phyloP scores from a whole-genome alignment of 352 stramenopile genomes.

The Globisporangium mamillatum region DNA sequence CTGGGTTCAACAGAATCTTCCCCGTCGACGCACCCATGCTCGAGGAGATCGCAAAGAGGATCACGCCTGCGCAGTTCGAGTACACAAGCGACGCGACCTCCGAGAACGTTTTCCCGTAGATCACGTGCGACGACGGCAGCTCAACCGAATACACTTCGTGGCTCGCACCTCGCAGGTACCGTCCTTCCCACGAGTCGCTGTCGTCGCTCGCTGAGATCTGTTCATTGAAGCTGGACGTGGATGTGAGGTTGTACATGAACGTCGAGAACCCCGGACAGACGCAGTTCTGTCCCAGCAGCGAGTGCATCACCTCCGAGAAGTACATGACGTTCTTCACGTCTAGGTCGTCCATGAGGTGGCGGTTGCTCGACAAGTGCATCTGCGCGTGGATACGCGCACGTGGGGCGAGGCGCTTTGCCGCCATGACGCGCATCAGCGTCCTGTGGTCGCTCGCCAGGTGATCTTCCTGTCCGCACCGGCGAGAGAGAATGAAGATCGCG shows the following conservation, averaged over 20 bases:
- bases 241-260: constrained; percentile 86
- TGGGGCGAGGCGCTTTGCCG: constrained; percentile 62
- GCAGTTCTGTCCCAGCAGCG: constrained; percentile 81
- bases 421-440: constrained; percentile 78
- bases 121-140: constrained; percentile 46
- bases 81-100: constrained; percentile 79
- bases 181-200: constrained; percentile 57
- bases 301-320: constrained; percentile 78
- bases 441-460: constrained; percentile 70
- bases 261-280: constrained; percentile 84
- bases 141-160: constrained; percentile 80
- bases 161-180: constrained; percentile 70
- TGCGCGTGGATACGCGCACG: constrained; percentile 61
- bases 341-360: constrained; percentile 70
- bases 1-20: constrained; percentile 76
- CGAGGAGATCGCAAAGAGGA: constrained; percentile 68
- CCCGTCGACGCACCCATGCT: constrained; percentile 17
- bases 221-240: constrained; percentile 67
- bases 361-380: constrained; percentile 76
- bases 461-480: constrained; percentile 64
- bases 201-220: constrained; percentile 23
- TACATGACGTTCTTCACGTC: constrained; percentile 77
- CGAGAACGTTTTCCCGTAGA: constrained; percentile 72
- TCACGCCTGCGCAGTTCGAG: constrained; percentile 67
- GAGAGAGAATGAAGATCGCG: constrained; percentile 79